phyloP scores from a whole-genome alignment of 2,329 filamentous ascomycete species.

The Aspergillus pseudoterreus region DNA sequence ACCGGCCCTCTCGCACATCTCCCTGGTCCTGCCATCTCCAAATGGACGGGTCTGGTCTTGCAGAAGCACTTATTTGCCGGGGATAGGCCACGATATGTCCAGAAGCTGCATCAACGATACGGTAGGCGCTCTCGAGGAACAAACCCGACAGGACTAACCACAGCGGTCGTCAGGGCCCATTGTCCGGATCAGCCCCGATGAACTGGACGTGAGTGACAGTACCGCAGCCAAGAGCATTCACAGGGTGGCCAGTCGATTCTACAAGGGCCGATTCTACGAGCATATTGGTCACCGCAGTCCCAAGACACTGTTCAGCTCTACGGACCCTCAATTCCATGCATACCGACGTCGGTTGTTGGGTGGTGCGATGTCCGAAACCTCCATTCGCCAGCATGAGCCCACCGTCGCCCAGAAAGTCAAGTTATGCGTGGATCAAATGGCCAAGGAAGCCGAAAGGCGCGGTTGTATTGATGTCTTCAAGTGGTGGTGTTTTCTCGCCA shows the following conservation, averaged over 20 bases:
- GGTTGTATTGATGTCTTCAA: slow-evolving; percentile 48
- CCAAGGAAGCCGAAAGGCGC: slow-evolving; percentile 37
- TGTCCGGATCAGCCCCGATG: slow-evolving; percentile 23
- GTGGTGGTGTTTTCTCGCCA: slow-evolving; percentile 54
- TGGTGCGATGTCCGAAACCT: slow-evolving; percentile 42
- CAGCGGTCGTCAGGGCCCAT: slow-evolving; percentile 20
- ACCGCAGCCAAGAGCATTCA: slow-evolving; percentile 31
- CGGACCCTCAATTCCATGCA: slow-evolving; percentile 32
- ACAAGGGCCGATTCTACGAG: slow-evolving; percentile 34
- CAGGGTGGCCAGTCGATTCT: slow-evolving; percentile 28
- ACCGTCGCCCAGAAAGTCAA: slow-evolving; percentile 36
- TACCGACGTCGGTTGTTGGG: slow-evolving; percentile 30
- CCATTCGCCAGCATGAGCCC: slow-evolving; percentile 32
- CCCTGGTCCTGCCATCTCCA: slow-evolving; percentile 10
- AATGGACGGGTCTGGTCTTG: slow-evolving; percentile 9
- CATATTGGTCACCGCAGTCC: slow-evolving; percentile 13
- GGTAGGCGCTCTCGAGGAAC: background rate
- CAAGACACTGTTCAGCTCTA: slow-evolving; percentile 41
- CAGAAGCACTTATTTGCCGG: slow-evolving; percentile 8
- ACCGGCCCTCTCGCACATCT: background rate
- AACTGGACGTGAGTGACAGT: slow-evolving; percentile 38
- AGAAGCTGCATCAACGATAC: slow-evolving; percentile 13
- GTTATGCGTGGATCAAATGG: slow-evolving; percentile 44
- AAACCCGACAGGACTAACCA: background rate
- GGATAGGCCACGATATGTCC: slow-evolving; percentile 12